phyloP scores from a whole-genome alignment of 257 asterid species.

The Ehretia macrophylla region DNA sequence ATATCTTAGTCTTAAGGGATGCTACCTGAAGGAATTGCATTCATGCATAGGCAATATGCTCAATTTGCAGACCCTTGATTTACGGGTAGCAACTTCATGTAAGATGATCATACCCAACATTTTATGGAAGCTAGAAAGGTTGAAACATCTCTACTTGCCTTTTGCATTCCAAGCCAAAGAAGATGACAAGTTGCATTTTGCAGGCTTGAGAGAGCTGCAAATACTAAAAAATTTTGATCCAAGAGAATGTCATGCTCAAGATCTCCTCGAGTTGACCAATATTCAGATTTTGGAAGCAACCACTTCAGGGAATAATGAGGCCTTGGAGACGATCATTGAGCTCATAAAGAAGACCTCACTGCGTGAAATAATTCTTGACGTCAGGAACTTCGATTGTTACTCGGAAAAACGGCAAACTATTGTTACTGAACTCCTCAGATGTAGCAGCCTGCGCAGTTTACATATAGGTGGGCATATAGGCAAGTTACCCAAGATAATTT shows the following conservation, averaged over 20 bases:
- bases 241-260: not conserved
- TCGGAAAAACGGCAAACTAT: not conserved
- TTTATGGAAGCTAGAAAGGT: not conserved
- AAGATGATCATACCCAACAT: constrained; percentile 3
- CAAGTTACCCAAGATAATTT: not conserved
- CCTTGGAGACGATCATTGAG: constrained; percentile 3
- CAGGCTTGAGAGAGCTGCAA: constrained; percentile 14
- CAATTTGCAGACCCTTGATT: constrained; percentile 13
- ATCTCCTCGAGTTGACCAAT: constrained; percentile 5
- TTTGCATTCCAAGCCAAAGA: not conserved
- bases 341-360: too few relatives aligned
- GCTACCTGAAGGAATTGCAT: constrained; percentile 7
- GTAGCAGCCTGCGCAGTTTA: not conserved
- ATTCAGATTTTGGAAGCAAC: constrained; percentile 5
- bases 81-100: not conserved
- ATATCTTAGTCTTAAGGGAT: constrained; percentile 11
- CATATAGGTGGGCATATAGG: constrained; percentile 9
- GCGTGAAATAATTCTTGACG: not conserved
- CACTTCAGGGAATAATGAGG: not conserved
- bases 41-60: not conserved
- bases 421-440: constrained; percentile 3
- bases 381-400: constrained; percentile 19
- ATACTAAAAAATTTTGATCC: constrained; percentile 21
- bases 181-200: constrained; percentile 8
- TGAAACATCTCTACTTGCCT: constrained; percentile 29